These are phyloP conservation scores for Grammothele lineata DNA, from an alignment of 768 basidiomycete genomes.

Conservation along the genomic window DNA sequence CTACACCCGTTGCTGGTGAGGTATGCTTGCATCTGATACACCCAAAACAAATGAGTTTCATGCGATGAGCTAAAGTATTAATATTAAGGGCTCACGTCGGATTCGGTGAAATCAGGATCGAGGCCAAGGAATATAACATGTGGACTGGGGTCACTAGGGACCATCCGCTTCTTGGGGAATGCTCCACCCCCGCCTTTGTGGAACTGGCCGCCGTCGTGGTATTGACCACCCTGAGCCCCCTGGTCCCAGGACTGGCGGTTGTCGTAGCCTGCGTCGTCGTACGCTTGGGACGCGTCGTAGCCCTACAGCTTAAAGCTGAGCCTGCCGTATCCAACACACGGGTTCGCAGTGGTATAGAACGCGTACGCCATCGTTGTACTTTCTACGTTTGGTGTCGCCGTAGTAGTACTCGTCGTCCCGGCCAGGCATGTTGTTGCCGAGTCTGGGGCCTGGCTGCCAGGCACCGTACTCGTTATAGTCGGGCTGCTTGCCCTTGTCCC, in stretches of 20 bases:
- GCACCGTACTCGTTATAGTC: constrained; percentile 16
- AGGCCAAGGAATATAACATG: constrained; percentile 96
- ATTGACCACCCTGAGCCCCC: constrained; percentile 28
- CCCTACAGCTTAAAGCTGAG: constrained; percentile 33
- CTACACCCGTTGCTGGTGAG: constrained; percentile 67
- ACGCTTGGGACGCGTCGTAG: constrained; percentile 45
- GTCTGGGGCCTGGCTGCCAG: constrained; percentile 36
- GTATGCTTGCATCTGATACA: constrained; percentile 69
- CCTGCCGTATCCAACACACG: too few species aligned
- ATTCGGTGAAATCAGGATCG: constrained; percentile 89
- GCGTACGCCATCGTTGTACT: constrained; percentile 72
- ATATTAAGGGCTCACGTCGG: constrained; percentile 67
- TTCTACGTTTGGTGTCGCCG: constrained; percentile 72
- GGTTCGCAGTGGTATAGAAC: background rate
- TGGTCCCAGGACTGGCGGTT: constrained; percentile 32
- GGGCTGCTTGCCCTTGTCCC: constrained; percentile 75
- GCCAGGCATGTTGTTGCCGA: constrained; percentile 39
- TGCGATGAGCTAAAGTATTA: constrained; percentile 25
- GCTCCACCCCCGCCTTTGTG: constrained; percentile 24
- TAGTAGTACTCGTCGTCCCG: constrained; percentile 70
- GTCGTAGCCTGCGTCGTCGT: constrained; percentile 44
- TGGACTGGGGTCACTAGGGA: constrained; percentile 81
- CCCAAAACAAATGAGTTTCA: constrained; percentile 7
- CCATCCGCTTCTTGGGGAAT: constrained; percentile 66
- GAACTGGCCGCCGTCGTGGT: constrained; percentile 47